phyloP scores from a whole-genome alignment of 352 stramenopile species.

The Phytophthora multivora region DNA sequence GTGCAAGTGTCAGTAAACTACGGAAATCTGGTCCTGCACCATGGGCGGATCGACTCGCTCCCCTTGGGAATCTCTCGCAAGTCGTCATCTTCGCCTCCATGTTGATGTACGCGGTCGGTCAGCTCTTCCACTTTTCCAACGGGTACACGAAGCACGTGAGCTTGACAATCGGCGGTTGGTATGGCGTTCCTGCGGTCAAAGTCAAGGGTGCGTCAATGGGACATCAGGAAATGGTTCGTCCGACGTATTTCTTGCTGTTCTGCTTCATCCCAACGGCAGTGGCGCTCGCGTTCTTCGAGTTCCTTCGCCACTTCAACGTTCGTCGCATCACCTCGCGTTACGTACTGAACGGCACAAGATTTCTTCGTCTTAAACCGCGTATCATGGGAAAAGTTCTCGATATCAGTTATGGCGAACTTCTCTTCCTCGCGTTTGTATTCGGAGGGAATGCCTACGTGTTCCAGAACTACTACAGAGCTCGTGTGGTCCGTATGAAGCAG shows the following conservation, averaged over 20 bases:
- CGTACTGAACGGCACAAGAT: slow-evolving; percentile 24
- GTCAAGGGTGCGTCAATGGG: slow-evolving; percentile 9
- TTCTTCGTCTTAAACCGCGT: slow-evolving; percentile 48
- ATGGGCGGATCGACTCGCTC: neutral
- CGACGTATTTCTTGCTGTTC: slow-evolving; percentile 60
- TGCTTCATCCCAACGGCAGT: slow-evolving; percentile 41
- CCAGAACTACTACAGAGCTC: slow-evolving; percentile 15
- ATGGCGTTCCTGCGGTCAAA: slow-evolving; percentile 28
- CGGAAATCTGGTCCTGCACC: neutral
- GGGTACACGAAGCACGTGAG: slow-evolving; percentile 21
- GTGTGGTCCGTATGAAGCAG: slow-evolving; percentile 6
- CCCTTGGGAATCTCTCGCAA: slow-evolving; percentile 6
- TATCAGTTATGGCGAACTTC: slow-evolving; percentile 38
- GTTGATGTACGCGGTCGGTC: slow-evolving; percentile 31
- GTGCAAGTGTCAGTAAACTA: too few relatives aligned
- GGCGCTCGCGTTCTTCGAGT: slow-evolving; percentile 44
- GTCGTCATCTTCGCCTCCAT: slow-evolving; percentile 35
- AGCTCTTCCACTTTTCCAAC: slow-evolving; percentile 29
- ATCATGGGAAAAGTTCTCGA: slow-evolving; percentile 31
- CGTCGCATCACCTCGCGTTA: slow-evolving; percentile 36
- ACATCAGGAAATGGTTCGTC: slow-evolving; percentile 53
- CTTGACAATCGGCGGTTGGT: slow-evolving; percentile 26
- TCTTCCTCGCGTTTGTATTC: slow-evolving; percentile 28
- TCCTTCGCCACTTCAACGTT: slow-evolving; percentile 39
- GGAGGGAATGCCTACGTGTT: slow-evolving; percentile 45